phyloP scores from a whole-genome alignment of 176 grass and related monocot genomes.

The Eragrostis nindensis region DNA sequence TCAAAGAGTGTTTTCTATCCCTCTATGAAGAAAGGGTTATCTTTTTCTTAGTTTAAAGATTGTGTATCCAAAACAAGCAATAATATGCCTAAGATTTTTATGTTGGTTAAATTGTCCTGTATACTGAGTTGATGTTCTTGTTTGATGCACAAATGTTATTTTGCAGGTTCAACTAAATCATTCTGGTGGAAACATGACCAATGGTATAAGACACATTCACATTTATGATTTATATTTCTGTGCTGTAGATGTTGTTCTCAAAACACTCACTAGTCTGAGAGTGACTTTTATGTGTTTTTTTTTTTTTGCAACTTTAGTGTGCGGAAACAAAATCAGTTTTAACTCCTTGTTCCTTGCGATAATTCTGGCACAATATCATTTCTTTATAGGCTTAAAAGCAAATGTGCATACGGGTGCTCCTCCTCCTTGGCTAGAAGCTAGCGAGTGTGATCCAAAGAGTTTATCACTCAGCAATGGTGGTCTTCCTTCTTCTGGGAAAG shows the following conservation, averaged over 20 bases:
- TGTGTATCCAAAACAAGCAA: slow-evolving; percentile 2
- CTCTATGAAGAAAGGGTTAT: background rate
- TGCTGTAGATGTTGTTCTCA: background rate
- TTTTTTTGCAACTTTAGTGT: slow-evolving; percentile 27
- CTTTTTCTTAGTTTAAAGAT: background rate
- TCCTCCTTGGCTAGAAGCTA: slow-evolving; percentile 88
- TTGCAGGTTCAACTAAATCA: slow-evolving; percentile 48
- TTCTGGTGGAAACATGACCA: slow-evolving; percentile 39
- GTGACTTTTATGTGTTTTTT: background rate
- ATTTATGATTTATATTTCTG: slow-evolving; percentile 23
- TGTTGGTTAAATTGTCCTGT: background rate
- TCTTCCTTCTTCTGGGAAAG: slow-evolving; percentile 35
- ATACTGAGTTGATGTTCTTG: slow-evolving; percentile 13
- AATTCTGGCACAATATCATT: slow-evolving; percentile 36
- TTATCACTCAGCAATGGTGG: slow-evolving; percentile 7
- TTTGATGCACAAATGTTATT: slow-evolving; percentile 22
- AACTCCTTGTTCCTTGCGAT: slow-evolving; percentile 30
- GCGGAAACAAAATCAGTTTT: slow-evolving; percentile 24
- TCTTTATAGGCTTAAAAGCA: slow-evolving; percentile 62
- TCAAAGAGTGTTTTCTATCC: background rate
- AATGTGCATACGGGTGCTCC: slow-evolving; percentile 82
- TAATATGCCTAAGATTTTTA: background rate
- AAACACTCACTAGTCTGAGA: slow-evolving; percentile 1
- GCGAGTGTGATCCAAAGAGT: slow-evolving; percentile 45
- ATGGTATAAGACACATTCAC: slow-evolving; percentile 35